Base-by-base conservation (phyloP, 495 filamentous ascomycete species). In the Penicillium pulvis region DNA sequence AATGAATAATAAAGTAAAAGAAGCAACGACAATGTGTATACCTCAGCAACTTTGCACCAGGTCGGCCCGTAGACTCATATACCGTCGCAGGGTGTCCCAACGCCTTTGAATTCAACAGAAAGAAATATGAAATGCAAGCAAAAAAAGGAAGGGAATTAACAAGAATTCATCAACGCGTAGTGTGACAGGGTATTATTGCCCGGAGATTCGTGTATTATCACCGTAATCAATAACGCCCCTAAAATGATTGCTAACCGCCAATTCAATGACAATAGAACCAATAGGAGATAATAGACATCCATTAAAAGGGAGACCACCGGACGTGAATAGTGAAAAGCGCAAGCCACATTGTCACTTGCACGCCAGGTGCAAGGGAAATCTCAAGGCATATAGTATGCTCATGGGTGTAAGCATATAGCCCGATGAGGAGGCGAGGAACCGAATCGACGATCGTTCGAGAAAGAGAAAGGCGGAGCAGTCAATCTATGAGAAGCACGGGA, bases 201-300 rank as follows among this genome's bases (percentile, higher is more conserved):
- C 71, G 75, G 73, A 69, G 71, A 78, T 69, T 74, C 77, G 74
- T 79, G 59, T 79, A 77, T 78, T 69, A 71, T 78, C 75, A 53
- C 75, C 75, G 65, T 67, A 69, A 66, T 62, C 74, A 76, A 47
- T 47, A 47, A 77, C 74, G 67, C 71, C 75, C 71, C 47, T 51
- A 41, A 50, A 71, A 65, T 57, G 59, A 55, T 59, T 43, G 61
- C 42, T 53, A 46, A 57, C 49, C 54, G 53, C 56, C 56, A 45
- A 55, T 58, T 67, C 57, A 65, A 59, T 69, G 61, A 66, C 43
- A 58, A 59, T 17, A 53, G 46, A 64, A 59, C 54, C 60, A 62
- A 58, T 36, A 14, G 17, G 19, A 14, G 14, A 52, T 36, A 52
- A 30, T 20, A 52, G 36, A 50, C 50, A 23, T 44, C 16, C 47